phyloP scores from a whole-genome alignment of 768 basidiomycete genomes.

The Boletus eberwhitei region DNA sequence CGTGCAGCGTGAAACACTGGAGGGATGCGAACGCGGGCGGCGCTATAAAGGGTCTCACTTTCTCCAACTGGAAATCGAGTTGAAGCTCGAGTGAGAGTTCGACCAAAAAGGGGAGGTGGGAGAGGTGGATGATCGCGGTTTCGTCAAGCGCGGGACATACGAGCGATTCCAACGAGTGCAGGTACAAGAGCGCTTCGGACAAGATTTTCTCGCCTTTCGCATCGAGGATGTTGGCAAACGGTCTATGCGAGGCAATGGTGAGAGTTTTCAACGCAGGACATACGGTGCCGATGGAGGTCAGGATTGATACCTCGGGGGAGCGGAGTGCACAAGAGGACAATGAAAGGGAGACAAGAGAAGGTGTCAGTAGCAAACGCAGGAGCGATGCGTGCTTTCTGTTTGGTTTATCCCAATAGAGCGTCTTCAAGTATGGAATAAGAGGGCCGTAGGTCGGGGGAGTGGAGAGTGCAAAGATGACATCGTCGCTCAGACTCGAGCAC shows the following conservation, averaged over 20 bases:
- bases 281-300: slow-evolving; percentile 17
- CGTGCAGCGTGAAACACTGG: slow-evolving; percentile 7
- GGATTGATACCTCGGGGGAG: slow-evolving; percentile 17
- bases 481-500: slow-evolving; percentile 12
- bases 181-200: slow-evolving; percentile 18
- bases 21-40: slow-evolving; percentile 18
- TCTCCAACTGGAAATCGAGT: slow-evolving; percentile 12
- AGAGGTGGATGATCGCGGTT: slow-evolving; percentile 20
- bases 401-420: slow-evolving; percentile 19
- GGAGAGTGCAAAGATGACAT: slow-evolving; percentile 25
- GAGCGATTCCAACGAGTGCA: slow-evolving; percentile 17
- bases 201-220: slow-evolving; percentile 16
- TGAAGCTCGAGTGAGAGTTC: slow-evolving; percentile 17
- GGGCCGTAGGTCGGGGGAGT: slow-evolving; percentile 20
- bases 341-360: slow-evolving; percentile 17
- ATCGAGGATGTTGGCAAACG: slow-evolving; percentile 5
- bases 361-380: slow-evolving; percentile 19
- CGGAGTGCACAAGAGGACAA: slow-evolving; percentile 9
- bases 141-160: slow-evolving; percentile 20
- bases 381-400: slow-evolving; percentile 16
- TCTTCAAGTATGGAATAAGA: slow-evolving; percentile 21
- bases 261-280: slow-evolving; percentile 22
- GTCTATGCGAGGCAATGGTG: neutral
- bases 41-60: slow-evolving; percentile 6
- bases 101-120: slow-evolving; percentile 16